Percentiles rank a stretch among this genome's conserved stretches.
These are phyloP conservation scores for Lachnellula arida DNA, from an alignment of 2,329 filamentous ascomycete species.

Conservation along the genomic window DNA sequence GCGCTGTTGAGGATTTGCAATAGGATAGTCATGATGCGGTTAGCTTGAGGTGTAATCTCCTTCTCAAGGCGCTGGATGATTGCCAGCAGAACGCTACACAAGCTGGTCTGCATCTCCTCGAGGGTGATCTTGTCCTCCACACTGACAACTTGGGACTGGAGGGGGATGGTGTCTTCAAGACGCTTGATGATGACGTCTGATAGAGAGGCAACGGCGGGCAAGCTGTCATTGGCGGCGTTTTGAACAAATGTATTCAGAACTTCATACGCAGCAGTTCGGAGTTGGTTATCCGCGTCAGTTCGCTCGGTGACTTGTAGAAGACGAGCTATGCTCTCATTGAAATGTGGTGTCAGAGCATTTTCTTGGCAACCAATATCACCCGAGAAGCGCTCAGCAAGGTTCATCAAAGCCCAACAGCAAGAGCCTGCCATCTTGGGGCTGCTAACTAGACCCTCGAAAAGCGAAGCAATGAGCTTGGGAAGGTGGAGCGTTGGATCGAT, in stretches of 20 bases:
- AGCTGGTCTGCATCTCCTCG: slow-evolving; percentile 96
- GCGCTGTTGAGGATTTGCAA: slow-evolving; percentile 75
- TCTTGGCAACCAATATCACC: slow-evolving; percentile 71
- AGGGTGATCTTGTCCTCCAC: slow-evolving; percentile 94
- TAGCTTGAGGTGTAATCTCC: slow-evolving; percentile 84
- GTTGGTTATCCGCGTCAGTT: slow-evolving; percentile 75
- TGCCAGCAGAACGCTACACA: slow-evolving; percentile 84
- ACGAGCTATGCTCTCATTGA: slow-evolving; percentile 84
- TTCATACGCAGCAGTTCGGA: slow-evolving; percentile 94
- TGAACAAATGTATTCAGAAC: slow-evolving; percentile 92
- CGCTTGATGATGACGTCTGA: slow-evolving; percentile 88
- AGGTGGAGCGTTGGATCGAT: slow-evolving; percentile 84
- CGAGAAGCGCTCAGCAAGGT: slow-evolving; percentile 91
- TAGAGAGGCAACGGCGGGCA: slow-evolving; percentile 73
- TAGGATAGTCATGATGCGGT: slow-evolving; percentile 88
- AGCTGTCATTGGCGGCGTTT: slow-evolving; percentile 82
- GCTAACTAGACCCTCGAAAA: slow-evolving; percentile 86
- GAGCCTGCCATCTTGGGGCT: slow-evolving; percentile 96
- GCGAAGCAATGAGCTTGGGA: slow-evolving; percentile 75
- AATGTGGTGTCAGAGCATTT: slow-evolving; percentile 86
- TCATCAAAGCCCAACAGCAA: slow-evolving; percentile 99
- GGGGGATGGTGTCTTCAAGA: slow-evolving; percentile 80
- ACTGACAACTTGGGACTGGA: slow-evolving; percentile 91
- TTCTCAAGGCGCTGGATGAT: slow-evolving; percentile 89
- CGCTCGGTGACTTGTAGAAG: slow-evolving; percentile 82